Percentiles rank a stretch among this genome's conserved stretches.
These are phyloP conservation scores for Dichotomocladium elegans DNA, from an alignment of 371 early-diverging fungal species.

Conservation along the genomic window DNA sequence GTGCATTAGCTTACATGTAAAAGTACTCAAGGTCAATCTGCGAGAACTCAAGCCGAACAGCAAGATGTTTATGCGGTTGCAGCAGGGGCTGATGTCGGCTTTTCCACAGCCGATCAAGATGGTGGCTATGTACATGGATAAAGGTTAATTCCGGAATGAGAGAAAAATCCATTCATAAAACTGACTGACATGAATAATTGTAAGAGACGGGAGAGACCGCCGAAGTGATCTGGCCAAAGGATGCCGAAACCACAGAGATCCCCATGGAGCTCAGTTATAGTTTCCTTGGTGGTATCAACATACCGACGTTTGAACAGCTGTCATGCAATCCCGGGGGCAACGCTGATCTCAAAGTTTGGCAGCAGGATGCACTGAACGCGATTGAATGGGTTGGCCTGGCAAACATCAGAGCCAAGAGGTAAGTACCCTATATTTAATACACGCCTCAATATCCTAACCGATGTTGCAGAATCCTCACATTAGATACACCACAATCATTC, in stretches of 20 bases:
- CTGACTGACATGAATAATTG: not conserved
- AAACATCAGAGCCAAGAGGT: conserved; percentile 49
- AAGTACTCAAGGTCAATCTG: conserved; percentile 49
- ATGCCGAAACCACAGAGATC: conserved; percentile 7
- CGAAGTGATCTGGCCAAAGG: conserved; percentile 32
- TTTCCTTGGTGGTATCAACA: conserved; percentile 17
- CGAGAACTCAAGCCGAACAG: conserved; percentile 41
- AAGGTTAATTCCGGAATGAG: conserved; percentile 24
- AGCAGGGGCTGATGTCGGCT: conserved; percentile 57
- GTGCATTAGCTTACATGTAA: not conserved
- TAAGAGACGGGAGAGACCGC: conserved; percentile 21
- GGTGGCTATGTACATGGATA: conserved; percentile 36
- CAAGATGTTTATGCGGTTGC: conserved; percentile 45
- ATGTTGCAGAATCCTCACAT: no score
- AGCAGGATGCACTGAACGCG: conserved; percentile 32
- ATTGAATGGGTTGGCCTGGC: conserved; percentile 66
- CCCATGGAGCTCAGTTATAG: conserved; percentile 18
- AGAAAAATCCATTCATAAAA: not conserved
- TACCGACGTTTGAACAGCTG: conserved; percentile 27
- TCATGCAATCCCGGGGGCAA: conserved; percentile 11
- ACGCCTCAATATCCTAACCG: not conserved
- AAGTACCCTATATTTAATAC: not conserved
- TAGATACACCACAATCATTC: conserved; percentile 43
- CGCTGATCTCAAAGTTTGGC: conserved; percentile 29
- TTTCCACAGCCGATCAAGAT: conserved; percentile 34